phyloP scores from a whole-genome alignment of 164 flowering plant species.

The Chimonanthus salicifolius region DNA sequence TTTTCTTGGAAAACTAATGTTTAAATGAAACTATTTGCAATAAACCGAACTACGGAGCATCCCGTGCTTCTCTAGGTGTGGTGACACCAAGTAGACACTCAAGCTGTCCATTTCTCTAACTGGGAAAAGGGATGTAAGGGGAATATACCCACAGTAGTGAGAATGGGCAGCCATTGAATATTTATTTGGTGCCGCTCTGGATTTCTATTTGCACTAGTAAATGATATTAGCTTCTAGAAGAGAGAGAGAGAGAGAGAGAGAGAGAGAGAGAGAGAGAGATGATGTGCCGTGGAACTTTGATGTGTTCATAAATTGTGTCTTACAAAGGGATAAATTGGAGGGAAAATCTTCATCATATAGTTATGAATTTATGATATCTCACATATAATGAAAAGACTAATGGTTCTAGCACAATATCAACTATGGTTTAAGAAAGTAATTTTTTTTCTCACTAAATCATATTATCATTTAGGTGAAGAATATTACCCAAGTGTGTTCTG shows the following conservation, averaged over 20 bases:
- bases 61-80: no score
- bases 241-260: neutral
- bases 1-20: neutral
- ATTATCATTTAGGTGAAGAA: neutral
- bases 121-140: no score
- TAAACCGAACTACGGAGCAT: no score
- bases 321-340: neutral
- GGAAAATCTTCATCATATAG: neutral
- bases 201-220: no score
- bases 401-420: no score
- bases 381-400: neutral
- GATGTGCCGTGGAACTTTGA: neutral
- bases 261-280: neutral
- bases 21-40: no score
- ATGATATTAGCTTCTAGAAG: no score
- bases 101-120: no score
- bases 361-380: neutral
- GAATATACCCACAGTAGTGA: no score
- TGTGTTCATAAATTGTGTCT: neutral
- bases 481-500: conserved; percentile 50
- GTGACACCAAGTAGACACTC: no score
- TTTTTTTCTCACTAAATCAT: neutral
- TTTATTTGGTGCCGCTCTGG: no score
- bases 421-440: neutral
- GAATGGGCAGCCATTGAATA: no score